A percentile compares a stretch with the other conserved stretches of the same genome.
Conservation (phyloP, 2,329 filamentous ascomycete genomes). For the Colletotrichum destructivum region DNA sequence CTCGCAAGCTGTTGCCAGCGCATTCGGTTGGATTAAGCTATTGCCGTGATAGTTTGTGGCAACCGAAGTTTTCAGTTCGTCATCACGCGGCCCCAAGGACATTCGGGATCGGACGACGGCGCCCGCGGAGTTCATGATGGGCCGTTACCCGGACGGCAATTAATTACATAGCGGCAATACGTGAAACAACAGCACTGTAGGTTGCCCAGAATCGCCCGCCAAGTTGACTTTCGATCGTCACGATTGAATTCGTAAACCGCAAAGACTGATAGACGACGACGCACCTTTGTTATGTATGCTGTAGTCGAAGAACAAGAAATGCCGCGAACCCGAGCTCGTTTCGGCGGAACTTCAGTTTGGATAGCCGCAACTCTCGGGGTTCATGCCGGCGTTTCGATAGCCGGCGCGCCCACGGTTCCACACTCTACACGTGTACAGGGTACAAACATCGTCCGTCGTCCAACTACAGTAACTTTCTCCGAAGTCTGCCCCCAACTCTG, state of each 20-base stretch:
- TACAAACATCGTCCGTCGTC: background rate
- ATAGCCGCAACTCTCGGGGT: constrained; percentile 20
- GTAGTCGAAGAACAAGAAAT: background rate
- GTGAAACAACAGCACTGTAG: background rate
- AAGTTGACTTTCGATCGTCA: background rate
- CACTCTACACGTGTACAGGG: too few species aligned
- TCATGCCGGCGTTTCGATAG: constrained; percentile 13
- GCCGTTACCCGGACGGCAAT: rapidly evolving
- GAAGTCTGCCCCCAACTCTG: background rate
- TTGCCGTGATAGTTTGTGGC: background rate
- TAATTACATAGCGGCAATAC: background rate
- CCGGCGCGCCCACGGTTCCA: background rate
- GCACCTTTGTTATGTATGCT: too few species aligned
- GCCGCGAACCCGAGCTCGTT: background rate
- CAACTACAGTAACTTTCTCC: constrained; percentile 9
- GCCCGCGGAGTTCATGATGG: background rate
- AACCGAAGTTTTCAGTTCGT: background rate
- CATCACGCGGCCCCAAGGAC: too few species aligned
- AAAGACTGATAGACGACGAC: background rate
- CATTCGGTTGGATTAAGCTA: too few species aligned
- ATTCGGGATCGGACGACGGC: background rate
- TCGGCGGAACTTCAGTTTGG: background rate
- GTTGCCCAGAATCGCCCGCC: too few species aligned
- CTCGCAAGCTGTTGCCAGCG: too few species aligned
- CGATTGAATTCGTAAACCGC: background rate